These are phyloP conservation scores for Pinus tabuliformis DNA, from an alignment of 75 land plant species.

Conservation along the genomic window DNA sequence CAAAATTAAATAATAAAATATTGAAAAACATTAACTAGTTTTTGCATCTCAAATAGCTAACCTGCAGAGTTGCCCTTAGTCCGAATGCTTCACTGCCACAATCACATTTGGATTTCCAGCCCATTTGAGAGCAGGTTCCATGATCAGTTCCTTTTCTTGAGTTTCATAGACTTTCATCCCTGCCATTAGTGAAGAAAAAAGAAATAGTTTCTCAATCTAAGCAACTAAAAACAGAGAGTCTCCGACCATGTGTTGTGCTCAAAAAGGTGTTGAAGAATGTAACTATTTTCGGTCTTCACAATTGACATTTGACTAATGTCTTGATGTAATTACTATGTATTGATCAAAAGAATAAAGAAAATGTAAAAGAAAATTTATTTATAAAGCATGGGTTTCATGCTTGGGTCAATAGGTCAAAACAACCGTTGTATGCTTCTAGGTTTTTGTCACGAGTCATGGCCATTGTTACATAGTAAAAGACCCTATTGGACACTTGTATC, in stretches of 20 bases:
- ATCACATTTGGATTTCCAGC: constrained; percentile 86
- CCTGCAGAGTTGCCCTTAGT: constrained; percentile 80
- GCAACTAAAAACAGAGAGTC: not conserved
- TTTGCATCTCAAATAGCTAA: not conserved
- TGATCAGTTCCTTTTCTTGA: constrained; percentile 82
- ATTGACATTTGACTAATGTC: too few species aligned
- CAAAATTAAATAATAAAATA: not conserved
- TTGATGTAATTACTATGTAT: too few species aligned
- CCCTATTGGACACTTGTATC: too few species aligned
- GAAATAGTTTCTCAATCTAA: not conserved
- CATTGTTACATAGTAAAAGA: too few species aligned
- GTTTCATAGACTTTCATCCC: constrained; percentile 87
- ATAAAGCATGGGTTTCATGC: too few species aligned
- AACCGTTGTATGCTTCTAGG: too few species aligned
- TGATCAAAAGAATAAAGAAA: too few species aligned
- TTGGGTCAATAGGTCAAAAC: too few species aligned
- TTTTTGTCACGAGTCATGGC: too few species aligned
- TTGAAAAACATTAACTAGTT: not conserved
- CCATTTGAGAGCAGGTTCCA: constrained; percentile 82
- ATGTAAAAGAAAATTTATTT: too few species aligned
- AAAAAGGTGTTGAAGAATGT: not conserved
- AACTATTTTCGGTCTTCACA: too few species aligned
- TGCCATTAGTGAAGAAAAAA: constrained; percentile 10
- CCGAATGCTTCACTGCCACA: constrained; percentile 83
- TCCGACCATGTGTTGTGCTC: not conserved